Evolutionary conservation across 108 stramenopile species (phyloP).

Genomic region (Nitzschia sp.): DNA sequence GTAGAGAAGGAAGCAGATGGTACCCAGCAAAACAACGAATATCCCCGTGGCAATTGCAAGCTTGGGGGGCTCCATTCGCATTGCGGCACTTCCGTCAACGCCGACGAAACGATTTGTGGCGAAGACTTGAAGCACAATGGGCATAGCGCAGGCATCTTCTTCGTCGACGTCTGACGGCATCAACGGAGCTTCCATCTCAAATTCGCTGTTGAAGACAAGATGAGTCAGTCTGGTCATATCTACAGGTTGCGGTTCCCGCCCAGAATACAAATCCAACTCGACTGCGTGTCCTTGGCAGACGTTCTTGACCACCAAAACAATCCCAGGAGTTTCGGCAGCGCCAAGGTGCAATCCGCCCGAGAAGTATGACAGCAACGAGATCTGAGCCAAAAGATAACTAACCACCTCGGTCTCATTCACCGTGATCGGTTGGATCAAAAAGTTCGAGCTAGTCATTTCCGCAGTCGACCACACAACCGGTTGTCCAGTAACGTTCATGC

Average conservation of each 20-base stretch:
- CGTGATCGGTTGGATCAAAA: constrained; percentile 1
- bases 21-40: background rate
- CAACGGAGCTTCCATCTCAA: constrained; percentile 1
- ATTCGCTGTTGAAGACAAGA: background rate
- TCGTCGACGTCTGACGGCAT: background rate
- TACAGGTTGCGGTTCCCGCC: background rate
- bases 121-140: constrained; percentile 4
- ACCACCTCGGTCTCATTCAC: background rate
- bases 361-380: background rate
- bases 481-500: background rate
- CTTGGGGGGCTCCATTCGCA: background rate
- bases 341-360: background rate
- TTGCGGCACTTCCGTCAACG: background rate
- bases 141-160: background rate
- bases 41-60: background rate
- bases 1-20: constrained; percentile 20
- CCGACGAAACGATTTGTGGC: background rate
- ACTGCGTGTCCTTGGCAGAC: constrained; percentile 1
- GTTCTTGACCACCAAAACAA: background rate
- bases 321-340: background rate
- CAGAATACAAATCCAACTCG: constrained; percentile 11
- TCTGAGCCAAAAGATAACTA: constrained; percentile 5
- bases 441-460: background rate
- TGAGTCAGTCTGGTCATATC: background rate
- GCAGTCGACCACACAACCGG: background rate